Base-by-base conservation (phyloP, 768 basidiomycete species). In the Xerocomus potaroensis region DNA sequence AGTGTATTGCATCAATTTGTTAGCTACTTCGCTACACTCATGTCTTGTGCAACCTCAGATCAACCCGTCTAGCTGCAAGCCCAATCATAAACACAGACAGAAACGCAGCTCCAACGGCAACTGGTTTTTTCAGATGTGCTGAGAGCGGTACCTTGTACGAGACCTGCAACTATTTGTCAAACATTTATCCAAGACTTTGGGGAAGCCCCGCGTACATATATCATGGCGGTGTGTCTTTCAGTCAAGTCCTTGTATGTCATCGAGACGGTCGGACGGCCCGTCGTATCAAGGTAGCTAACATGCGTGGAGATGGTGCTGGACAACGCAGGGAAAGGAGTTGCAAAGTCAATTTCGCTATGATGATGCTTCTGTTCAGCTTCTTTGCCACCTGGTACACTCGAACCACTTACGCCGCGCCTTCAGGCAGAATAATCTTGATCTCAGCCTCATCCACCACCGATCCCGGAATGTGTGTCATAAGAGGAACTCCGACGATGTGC, bases 241-340 rank as follows among this genome's bases (percentile, higher is more conserved):
- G 91, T 92, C 50, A 91, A 71, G 47, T 84, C 69, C 43, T 78
- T 70, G 69, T 92, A 95, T 45, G 72, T 65, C 55, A 98, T 73
- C 5, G 78, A 79, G 48, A 97, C 69, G 6, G 77, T 75, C 8
- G 93, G 93, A 22, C 94, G 84, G 24, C 96, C 96, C 33, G 74
- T 76, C 30, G 93, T 91, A 65, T 99, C 96, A 23, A 99, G 81
- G 69, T 95, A 98, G 5, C 90, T 90, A 50, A 76, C 78, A 56
- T 91, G 87, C 15, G 74, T 87, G n/a, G 77, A 79, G 41, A 79
- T 67, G 42, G 61, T 67, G 59, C 78, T 83, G 11, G 76, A 71
- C 44, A 81, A 66, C 11, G 91, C 78, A 6, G 84, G 73, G 76
- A 94, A 97, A 1, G 95, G 94, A 8, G 83, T 72, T 35, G 69